Evolutionary conservation across 2,329 filamentous ascomycete species (phyloP), one percentile per base, ranked within the genome.

Genomic region (Nemania sp.): DNA sequence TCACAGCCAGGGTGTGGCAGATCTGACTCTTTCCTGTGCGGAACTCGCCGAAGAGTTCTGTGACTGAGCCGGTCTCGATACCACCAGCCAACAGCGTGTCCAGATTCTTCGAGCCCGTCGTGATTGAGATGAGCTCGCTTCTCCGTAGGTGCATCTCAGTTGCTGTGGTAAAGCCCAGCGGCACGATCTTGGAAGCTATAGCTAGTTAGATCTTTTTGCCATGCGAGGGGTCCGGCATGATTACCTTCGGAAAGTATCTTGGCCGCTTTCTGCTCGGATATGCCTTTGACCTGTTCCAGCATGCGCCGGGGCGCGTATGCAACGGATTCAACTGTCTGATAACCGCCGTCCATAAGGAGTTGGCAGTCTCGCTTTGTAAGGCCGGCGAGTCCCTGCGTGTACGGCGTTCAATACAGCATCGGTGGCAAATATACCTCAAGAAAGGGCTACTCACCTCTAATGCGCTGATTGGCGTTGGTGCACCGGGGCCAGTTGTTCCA

Each of bases 141-240:
- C 95, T 86, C 61, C 94, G 88, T 65, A 93, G 90, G 70, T 99
- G 95, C 92, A 99, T 99, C 74, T 99, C 95, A 0, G 94, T 99
- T 3, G 94, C 94, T 0, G 94, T 99, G 1, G 95, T 99, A 71
- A 99, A 99, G 36, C 94, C 94, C 92, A 99, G 96, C 0, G 94
- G 94, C 0, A 99, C 94, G 46, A 97, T 82, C 73, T 97, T 99
- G 1, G 91, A 92, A 23, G 93, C 93, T 95, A 42, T 34, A 4
- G 33, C 17, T 19, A 20, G 47, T 63, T 36, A 61, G 53, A 36
- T 20, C 28, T 2, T 17, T n/a, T 28, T 11, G 34, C 36, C 11
- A 20, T 22, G 23, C 17, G 26, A 34, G 1, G 17, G 23, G 3
- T 5, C 14, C 22, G 8, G 36, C 19, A 42, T 5, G 6, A 74